Base-by-base conservation (phyloP, 768 basidiomycete species). In the Serendipita sp. region DNA sequence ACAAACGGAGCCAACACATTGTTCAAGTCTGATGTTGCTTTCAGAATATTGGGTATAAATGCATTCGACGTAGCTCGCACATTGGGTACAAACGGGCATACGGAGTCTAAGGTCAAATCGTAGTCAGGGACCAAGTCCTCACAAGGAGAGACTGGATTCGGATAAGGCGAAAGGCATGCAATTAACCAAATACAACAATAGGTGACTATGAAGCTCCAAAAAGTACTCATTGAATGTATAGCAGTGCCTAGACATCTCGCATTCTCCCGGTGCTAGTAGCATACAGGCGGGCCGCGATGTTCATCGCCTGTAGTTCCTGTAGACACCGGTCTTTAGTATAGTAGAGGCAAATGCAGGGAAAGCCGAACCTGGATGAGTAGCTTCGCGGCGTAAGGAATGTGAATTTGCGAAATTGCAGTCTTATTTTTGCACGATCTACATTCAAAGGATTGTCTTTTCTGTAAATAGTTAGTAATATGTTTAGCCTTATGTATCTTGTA, bases 381-480 rank as follows among this genome's bases (percentile, higher is more conserved):
- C 73, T 98, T 96, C 18, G 95, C 95, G 10, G 96, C 95, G 72
- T 99, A 99, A 31, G 96, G 94, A 73, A 95, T 90, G 69, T 90
- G 88, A 3, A 91, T 72, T 69, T 93, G 93, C 62, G 90, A 91
- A 72, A 88, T 88, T 36, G 90, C 90, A 16, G 92, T 95, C 77
- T 94, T 94, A 78, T 96, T 97, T 72, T 93, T 89, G 76, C 95
- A 98, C 27, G 93, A 88, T 64, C 95, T 88, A 72, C 96, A 99
- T 80, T 98, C 92, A 73, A 97, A 98, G 44, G 85, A 93, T 81
- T 97, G 95, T 75, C 97, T 97, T 87, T 98, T 97, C 83, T 85
- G 68, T 33, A 44, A 66, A 40, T 64, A 67, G 37, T 37, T 43
- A 36, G 31, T 43, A 6, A 23, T 44, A 68, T 8, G 68, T 63